Conservation (phyloP, 345 rosid genomes). For the Lepidium didymum region DNA sequence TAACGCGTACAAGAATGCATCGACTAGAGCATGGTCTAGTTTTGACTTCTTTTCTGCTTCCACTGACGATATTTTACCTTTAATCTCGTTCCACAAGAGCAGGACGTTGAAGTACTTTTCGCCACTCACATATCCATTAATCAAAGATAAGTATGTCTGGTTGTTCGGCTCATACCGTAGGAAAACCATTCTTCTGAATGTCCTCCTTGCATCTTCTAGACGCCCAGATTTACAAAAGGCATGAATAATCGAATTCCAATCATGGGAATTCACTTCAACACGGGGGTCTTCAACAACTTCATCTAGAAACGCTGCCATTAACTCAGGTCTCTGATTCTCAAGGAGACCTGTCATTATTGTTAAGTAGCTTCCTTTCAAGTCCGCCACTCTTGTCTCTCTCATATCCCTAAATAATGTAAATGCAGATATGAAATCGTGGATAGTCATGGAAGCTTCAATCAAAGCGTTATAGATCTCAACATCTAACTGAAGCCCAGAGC, state of each 20-base stretch:
- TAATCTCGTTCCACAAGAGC: slow-evolving; percentile 83
- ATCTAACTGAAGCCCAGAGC: slow-evolving; percentile 64
- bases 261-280: slow-evolving; percentile 81
- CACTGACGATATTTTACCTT: slow-evolving; percentile 52
- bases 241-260: slow-evolving; percentile 95
- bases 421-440: slow-evolving; percentile 88
- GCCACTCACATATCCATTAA: slow-evolving; percentile 63
- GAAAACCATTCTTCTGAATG: slow-evolving; percentile 84
- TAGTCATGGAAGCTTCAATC: slow-evolving; percentile 84
- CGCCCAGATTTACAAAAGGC: slow-evolving; percentile 87
- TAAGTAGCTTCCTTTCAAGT: slow-evolving; percentile 73
- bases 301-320: slow-evolving; percentile 87
- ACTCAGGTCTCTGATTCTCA: slow-evolving; percentile 73
- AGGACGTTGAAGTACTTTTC: slow-evolving; percentile 75
- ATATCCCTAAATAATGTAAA: slow-evolving; percentile 83
- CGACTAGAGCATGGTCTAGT: slow-evolving; percentile 62
- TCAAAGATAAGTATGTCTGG: slow-evolving; percentile 83
- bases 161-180: slow-evolving; percentile 71
- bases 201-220: slow-evolving; percentile 81
- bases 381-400: slow-evolving; percentile 59
- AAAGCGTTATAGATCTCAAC: slow-evolving; percentile 47
- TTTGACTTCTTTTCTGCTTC: slow-evolving; percentile 41
- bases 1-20: slow-evolving; percentile 82
- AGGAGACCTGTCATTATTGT: slow-evolving; percentile 83
- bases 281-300: slow-evolving; percentile 92